These are phyloP conservation scores for Cladosporium sp. DNA, from an alignment of 2,329 filamentous ascomycete species.

Conservation along the genomic window DNA sequence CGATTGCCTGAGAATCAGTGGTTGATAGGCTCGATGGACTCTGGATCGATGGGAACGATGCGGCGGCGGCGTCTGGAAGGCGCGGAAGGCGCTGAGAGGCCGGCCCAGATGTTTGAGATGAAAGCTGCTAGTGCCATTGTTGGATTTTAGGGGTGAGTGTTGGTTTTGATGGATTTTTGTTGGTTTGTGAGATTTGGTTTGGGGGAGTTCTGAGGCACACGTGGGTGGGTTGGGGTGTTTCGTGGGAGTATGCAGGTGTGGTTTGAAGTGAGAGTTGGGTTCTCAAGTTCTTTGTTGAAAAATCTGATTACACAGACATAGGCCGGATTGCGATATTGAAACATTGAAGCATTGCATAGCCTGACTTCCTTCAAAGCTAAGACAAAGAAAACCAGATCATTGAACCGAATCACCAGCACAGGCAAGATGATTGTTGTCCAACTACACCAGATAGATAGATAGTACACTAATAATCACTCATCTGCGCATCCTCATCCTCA, in stretches of 20 bases:
- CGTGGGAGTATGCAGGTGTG: not conserved
- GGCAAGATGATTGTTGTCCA: no score
- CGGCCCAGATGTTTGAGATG: slow-evolving; percentile 8
- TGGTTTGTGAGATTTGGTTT: not conserved
- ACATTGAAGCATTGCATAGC: not conserved
- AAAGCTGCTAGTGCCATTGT: not conserved
- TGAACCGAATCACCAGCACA: no score
- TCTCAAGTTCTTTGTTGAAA: not conserved
- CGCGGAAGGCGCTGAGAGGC: not conserved
- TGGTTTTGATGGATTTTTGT: not conserved
- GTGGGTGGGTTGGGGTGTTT: not conserved
- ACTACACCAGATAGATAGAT: no score
- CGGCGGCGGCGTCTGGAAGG: not conserved
- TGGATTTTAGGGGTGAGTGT: not conserved
- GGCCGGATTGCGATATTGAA: not conserved
- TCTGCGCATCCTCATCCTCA: slow-evolving; percentile 17
- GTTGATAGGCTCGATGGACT: slow-evolving; percentile 16
- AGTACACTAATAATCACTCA: slow-evolving; percentile 16
- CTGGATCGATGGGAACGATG: not conserved
- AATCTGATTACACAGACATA: not conserved
- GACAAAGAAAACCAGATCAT: not conserved
- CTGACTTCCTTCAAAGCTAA: not conserved
- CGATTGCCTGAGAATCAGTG: slow-evolving; percentile 17
- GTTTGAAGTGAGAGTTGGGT: not conserved
- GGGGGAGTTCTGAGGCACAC: not conserved